A percentile compares a stretch with the other conserved stretches of the same genome.
These are phyloP conservation scores for Eleusine indica DNA, from an alignment of 176 grass and related monocot genomes.

Conservation along the genomic window DNA sequence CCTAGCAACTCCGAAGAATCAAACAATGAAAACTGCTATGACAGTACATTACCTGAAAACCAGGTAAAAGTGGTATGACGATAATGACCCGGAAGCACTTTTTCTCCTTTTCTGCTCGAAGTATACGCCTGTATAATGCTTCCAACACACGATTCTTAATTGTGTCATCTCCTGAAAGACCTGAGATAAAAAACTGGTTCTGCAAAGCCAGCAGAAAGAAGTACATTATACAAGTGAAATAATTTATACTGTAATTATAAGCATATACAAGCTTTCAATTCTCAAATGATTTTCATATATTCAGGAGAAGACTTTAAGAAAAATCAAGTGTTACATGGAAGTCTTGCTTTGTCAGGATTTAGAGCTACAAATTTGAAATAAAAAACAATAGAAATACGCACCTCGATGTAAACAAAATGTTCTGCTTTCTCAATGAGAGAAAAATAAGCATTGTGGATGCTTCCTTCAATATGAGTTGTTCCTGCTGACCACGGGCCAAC, in stretches of 20 bases:
- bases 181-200: slow-evolving; percentile 98
- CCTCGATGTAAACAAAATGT: slow-evolving; percentile 79
- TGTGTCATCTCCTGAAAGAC: slow-evolving; percentile 73
- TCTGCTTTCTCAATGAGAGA: slow-evolving; percentile 80
- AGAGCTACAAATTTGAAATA: neutral
- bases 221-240: neutral
- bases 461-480: slow-evolving; percentile 83
- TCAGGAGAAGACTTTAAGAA: neutral
- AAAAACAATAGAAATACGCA: slow-evolving; percentile 11
- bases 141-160: slow-evolving; percentile 84
- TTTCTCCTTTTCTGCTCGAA: slow-evolving; percentile 71
- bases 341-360: neutral
- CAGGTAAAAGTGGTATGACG: slow-evolving; percentile 81
- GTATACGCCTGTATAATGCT: slow-evolving; percentile 80
- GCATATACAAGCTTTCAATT: neutral
- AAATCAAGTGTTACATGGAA: neutral
- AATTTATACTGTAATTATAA: slow-evolving; percentile 14
- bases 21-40: neutral
- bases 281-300: slow-evolving; percentile 1
- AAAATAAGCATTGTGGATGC: slow-evolving; percentile 83
- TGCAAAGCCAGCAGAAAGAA: slow-evolving; percentile 45
- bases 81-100: slow-evolving; percentile 77
- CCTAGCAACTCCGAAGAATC: neutral
- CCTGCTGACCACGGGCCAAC: slow-evolving; percentile 78
- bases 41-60: slow-evolving; percentile 67